Evolutionary conservation across 73 alveolate genomes (phyloP).

Genomic region (Breviolum minutum): DNA sequence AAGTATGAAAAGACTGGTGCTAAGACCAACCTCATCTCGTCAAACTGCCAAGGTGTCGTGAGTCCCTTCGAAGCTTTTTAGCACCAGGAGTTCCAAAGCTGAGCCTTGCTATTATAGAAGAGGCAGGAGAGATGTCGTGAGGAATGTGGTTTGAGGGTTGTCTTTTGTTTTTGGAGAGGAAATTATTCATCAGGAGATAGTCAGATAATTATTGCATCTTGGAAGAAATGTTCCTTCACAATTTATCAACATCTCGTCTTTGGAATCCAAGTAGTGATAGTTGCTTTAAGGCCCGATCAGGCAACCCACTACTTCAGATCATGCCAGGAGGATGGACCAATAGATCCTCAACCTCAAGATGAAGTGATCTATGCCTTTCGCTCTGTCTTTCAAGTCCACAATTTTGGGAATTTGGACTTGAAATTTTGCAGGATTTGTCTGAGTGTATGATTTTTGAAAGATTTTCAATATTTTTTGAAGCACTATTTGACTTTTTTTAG

Average conservation of each 20-base stretch:
- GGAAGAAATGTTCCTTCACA: too few relatives aligned
- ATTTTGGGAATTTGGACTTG: not conserved
- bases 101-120: conserved; percentile 38
- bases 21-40: not conserved
- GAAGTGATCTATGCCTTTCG: not conserved
- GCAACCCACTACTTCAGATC: not conserved
- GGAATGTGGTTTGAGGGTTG: too few relatives aligned
- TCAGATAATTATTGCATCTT: too few relatives aligned
- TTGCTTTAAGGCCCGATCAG: too few relatives aligned
- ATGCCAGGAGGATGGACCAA: not conserved
- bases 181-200: too few relatives aligned
- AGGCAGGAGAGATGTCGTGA: not conserved
- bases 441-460: not conserved
- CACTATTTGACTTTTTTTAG: too few relatives aligned
- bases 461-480: not conserved
- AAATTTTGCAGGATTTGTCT: not conserved
- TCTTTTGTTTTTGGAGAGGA: too few relatives aligned
- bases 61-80: conserved; percentile 33
- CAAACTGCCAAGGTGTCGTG: not conserved
- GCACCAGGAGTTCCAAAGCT: conserved; percentile 32
- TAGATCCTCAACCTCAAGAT: conserved; percentile 10
- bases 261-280: too few relatives aligned
- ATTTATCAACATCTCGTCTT: too few relatives aligned
- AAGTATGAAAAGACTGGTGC: not conserved
- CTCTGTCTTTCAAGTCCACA: not conserved